Conservation (phyloP, 208 protist species). For the Wallacemonas collosoma region DNA sequence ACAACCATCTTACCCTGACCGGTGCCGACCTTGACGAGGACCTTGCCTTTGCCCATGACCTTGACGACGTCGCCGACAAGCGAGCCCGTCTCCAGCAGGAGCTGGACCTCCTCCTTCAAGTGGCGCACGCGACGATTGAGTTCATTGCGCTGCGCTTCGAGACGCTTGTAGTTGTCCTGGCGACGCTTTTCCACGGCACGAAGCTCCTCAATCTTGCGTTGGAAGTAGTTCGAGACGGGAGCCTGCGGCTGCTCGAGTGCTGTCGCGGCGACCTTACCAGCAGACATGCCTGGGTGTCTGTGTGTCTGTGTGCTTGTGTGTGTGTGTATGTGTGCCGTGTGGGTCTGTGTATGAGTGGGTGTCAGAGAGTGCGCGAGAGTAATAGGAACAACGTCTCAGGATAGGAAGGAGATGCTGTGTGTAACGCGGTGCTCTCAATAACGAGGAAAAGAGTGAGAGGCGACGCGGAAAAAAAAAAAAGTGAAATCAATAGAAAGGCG, state of each 20-base stretch:
- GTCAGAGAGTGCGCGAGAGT: no score
- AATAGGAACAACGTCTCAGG: no score
- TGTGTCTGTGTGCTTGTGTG: no score
- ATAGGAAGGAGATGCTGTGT: no score
- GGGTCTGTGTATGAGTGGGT: no score
- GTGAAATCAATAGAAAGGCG: not conserved
- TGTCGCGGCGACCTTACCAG: constrained; percentile 12
- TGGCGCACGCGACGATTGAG: constrained; percentile 94
- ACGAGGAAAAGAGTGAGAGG: not conserved
- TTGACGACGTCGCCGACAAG: constrained; percentile 99
- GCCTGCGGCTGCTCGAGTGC: constrained; percentile 21
- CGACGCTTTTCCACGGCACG: constrained; percentile 84
- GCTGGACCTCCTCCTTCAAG: constrained; percentile 98
- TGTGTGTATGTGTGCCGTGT: no score
- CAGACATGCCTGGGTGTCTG: constrained; percentile 17
- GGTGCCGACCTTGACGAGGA: constrained; percentile 96
- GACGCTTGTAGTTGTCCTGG: constrained; percentile 83
- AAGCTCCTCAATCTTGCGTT: constrained; percentile 91
- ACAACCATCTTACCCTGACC: constrained; percentile 99
- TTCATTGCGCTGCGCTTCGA: constrained; percentile 89
- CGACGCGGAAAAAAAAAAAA: not conserved
- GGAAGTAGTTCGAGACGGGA: constrained; percentile 85
- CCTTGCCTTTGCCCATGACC: constrained; percentile 98
- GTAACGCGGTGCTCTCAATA: not conserved
- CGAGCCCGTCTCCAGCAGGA: constrained; percentile 97